Percentiles rank a stretch among this genome's conserved stretches.
These are phyloP conservation scores for Colletotrichum higginsianum DNA, from an alignment of 2,329 filamentous ascomycete species.

Conservation along the genomic window DNA sequence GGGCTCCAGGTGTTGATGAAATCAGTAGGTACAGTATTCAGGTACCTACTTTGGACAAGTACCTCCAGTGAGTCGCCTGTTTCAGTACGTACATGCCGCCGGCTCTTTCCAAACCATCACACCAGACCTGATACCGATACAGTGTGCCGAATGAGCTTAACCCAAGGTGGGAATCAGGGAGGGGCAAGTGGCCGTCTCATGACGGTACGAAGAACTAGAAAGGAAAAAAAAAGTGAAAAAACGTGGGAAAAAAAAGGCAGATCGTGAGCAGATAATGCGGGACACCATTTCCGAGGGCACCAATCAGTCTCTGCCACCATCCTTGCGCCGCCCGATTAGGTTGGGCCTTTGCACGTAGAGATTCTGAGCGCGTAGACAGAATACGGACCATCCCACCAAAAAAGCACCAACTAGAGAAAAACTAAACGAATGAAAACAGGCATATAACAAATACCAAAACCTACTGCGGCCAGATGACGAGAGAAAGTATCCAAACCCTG, in stretches of 20 bases:
- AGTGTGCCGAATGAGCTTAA: background rate
- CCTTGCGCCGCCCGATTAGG: slow-evolving; percentile 19
- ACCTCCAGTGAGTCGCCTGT: background rate
- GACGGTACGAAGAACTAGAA: too few species aligned
- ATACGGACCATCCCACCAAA: slow-evolving; percentile 22
- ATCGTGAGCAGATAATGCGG: background rate
- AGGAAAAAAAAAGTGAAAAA: background rate
- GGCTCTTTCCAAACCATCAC: background rate
- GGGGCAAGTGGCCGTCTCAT: background rate
- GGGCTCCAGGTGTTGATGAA: slow-evolving; percentile 3
- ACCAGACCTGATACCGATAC: slow-evolving; percentile 2
- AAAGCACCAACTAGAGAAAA: too few species aligned
- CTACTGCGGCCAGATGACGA: background rate
- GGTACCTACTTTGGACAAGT: background rate
- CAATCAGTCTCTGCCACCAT: background rate
- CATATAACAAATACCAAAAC: too few species aligned
- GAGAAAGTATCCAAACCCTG: slow-evolving; percentile 25
- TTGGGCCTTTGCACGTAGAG: slow-evolving; percentile 17
- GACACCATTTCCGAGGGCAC: background rate
- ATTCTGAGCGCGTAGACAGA: background rate
- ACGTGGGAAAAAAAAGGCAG: background rate
- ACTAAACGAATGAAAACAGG: too few species aligned
- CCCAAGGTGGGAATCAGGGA: slow-evolving; percentile 2
- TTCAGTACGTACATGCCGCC: background rate
- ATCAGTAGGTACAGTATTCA: background rate